Percentiles rank a stretch among this genome's conserved stretches.
Conservation (phyloP, 2,329 filamentous ascomycete species). For the Clonostachys sp. region DNA sequence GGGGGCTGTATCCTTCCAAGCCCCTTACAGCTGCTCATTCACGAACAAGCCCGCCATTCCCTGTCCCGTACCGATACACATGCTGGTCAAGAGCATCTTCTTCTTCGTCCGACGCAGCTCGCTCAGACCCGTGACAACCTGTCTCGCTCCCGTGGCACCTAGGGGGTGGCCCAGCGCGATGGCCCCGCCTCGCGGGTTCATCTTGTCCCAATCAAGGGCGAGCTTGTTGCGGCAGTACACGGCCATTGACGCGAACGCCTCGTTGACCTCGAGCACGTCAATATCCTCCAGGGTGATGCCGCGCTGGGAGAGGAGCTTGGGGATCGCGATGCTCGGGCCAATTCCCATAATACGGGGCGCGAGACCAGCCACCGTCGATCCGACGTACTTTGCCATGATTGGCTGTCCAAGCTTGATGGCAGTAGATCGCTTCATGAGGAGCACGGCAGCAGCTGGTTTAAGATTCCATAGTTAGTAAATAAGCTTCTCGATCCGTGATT, state of each 20-base stretch:
- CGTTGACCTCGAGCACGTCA: conserved; percentile 91
- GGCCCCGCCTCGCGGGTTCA: conserved; percentile 78
- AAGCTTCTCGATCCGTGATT: background rate
- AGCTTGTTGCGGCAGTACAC: conserved; percentile 83
- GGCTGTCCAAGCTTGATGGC: conserved; percentile 84
- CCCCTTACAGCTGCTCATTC: conserved; percentile 38
- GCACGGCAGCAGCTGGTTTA: conserved; percentile 66
- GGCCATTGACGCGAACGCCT: conserved; percentile 97
- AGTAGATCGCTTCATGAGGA: conserved; percentile 92
- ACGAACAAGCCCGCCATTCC: conserved; percentile 65
- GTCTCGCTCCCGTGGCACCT: conserved; percentile 72
- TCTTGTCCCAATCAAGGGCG: conserved; percentile 67
- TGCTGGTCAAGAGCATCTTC: conserved; percentile 87
- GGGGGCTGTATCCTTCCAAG: no score
- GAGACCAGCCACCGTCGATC: conserved; percentile 84
- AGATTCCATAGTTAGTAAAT: background rate
- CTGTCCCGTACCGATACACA: conserved; percentile 74
- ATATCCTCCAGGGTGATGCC: conserved; percentile 75
- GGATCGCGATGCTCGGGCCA: conserved; percentile 67
- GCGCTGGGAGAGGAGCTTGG: conserved; percentile 80
- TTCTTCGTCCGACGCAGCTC: conserved; percentile 81
- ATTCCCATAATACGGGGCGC: conserved; percentile 97
- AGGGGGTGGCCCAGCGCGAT: conserved; percentile 81
- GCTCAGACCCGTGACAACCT: conserved; percentile 86
- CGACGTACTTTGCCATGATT: conserved; percentile 91